Conservation (phyloP, 257 asterid species). For the Ballota nigra region DNA sequence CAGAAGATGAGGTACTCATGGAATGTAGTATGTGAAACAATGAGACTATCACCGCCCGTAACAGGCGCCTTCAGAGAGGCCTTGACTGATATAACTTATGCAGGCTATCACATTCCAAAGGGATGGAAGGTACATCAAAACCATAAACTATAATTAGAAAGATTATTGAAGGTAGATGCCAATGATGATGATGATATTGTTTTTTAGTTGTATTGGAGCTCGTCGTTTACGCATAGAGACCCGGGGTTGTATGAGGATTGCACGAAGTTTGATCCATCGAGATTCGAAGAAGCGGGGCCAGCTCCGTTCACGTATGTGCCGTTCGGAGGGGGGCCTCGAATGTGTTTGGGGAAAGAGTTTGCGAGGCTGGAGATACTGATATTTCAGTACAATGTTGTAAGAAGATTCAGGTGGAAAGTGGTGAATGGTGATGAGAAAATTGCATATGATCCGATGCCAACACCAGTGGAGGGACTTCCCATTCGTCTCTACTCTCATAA, state of each 20-base stretch:
- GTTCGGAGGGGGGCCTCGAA: slow-evolving; percentile 76
- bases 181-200: no score
- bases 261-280: slow-evolving; percentile 48
- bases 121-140: slow-evolving; percentile 72
- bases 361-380: slow-evolving; percentile 58
- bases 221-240: slow-evolving; percentile 47
- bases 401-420: slow-evolving; percentile 44
- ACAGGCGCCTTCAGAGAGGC: slow-evolving; percentile 68
- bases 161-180: background rate
- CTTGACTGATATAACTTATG: slow-evolving; percentile 47
- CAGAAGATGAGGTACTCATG: no score
- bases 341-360: slow-evolving; percentile 70
- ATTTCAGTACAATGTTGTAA: slow-evolving; percentile 43
- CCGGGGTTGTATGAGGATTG: slow-evolving; percentile 28
- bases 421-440: slow-evolving; percentile 40
- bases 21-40: slow-evolving; percentile 59
- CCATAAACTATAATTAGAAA: background rate
- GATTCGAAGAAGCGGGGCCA: slow-evolving; percentile 67
- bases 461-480: slow-evolving; percentile 52
- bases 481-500: slow-evolving; percentile 33
- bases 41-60: slow-evolving; percentile 57
- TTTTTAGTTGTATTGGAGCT: slow-evolving; percentile 64
- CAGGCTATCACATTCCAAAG: slow-evolving; percentile 69
- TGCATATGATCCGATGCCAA: slow-evolving; percentile 54
- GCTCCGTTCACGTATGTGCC: slow-evolving; percentile 58